phyloP scores from a whole-genome alignment of 805 yeast genomes.

The Lipomyces lipofer region DNA sequence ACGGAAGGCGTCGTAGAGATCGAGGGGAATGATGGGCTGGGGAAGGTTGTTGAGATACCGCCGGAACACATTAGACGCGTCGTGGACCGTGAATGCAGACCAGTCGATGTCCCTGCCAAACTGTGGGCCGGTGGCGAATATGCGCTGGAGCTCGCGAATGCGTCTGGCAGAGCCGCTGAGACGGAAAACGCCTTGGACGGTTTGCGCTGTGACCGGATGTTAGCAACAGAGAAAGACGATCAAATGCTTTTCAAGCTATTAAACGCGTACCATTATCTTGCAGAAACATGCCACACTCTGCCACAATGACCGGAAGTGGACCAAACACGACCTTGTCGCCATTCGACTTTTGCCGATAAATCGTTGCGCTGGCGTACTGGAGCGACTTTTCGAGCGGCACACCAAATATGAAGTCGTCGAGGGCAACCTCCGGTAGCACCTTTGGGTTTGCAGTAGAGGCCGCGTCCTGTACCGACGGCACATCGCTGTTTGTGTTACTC shows the following conservation, averaged over 20 bases:
- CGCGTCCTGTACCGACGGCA: constrained; percentile 3
- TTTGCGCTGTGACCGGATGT: constrained; percentile 43
- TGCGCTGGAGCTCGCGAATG: constrained; percentile 77
- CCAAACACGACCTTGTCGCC: constrained; percentile 78
- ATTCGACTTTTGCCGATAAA: constrained; percentile 57
- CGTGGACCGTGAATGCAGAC: constrained; percentile 95
- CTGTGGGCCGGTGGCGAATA: constrained; percentile 83
- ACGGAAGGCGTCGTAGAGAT: constrained; percentile 73
- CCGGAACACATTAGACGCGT: constrained; percentile 88
- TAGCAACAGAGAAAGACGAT: background rate
- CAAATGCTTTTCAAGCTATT: too few relatives aligned
- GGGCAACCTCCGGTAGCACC: background rate
- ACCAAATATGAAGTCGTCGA: constrained; percentile 60
- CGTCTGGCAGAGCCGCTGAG: constrained; percentile 90
- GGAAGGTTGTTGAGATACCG: constrained; percentile 84
- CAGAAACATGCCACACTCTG: constrained; percentile 85
- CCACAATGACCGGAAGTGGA: constrained; percentile 88
- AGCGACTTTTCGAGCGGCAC: constrained; percentile 72
- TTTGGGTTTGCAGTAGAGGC: background rate
- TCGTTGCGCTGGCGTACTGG: constrained; percentile 71
- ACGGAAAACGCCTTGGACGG: constrained; percentile 87
- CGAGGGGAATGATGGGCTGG: constrained; percentile 86
- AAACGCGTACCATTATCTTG: constrained; percentile 60
- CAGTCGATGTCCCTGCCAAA: constrained; percentile 86
- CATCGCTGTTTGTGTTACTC: constrained; percentile 14